phyloP scores from a whole-genome alignment of 495 filamentous ascomycete genomes.

The Elasticomyces elasticus region DNA sequence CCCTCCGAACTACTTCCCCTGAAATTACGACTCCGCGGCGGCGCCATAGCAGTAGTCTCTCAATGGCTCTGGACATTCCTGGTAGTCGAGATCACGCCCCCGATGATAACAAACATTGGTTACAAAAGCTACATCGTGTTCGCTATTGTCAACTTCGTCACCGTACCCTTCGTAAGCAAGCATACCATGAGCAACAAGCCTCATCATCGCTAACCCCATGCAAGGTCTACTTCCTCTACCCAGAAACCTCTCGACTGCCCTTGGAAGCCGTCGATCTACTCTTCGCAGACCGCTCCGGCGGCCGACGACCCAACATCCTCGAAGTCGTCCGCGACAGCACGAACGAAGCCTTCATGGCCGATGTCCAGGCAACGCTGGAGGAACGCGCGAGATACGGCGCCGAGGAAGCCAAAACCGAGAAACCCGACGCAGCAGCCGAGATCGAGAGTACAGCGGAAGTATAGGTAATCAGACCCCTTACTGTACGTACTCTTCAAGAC shows the following conservation, averaged over 20 bases:
- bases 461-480: neutral
- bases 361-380: constrained; percentile 2
- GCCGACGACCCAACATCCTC: constrained; percentile 12
- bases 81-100: constrained; percentile 19
- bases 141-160: constrained; percentile 16
- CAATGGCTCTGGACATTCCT: constrained; percentile 21
- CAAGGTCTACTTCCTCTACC: constrained; percentile 10
- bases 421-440: neutral
- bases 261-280: constrained; percentile 22
- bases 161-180: constrained; percentile 5
- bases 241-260: constrained; percentile 10
- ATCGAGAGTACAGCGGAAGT: neutral
- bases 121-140: constrained; percentile 21
- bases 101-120: constrained; percentile 19
- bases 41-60: constrained; percentile 14
- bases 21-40: constrained; percentile 12
- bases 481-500: constrained; percentile 15
- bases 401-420: constrained; percentile 6
- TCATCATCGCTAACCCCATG: neutral
- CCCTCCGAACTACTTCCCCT: constrained; percentile 17
- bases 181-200: neutral
- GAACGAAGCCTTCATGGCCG: constrained; percentile 12
- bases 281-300: constrained; percentile 11
- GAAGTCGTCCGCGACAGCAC: constrained; percentile 13
- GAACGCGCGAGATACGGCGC: constrained; percentile 7